These are phyloP conservation scores for Entomortierella chlamydospora DNA, from an alignment of 192 early-diverging fungal species.

Conservation along the genomic window DNA sequence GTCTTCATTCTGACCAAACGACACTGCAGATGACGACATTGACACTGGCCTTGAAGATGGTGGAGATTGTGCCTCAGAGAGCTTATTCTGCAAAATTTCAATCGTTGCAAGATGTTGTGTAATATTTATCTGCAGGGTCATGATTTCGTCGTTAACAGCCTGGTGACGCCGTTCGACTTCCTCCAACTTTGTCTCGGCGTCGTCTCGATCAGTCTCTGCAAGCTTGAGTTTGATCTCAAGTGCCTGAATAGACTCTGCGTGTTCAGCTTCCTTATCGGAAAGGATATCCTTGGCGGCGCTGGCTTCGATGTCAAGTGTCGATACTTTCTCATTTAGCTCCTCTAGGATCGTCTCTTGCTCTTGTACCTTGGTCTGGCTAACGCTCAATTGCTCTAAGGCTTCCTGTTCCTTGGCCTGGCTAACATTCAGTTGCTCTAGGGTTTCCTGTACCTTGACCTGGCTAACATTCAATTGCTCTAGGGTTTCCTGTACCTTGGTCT, in stretches of 20 bases:
- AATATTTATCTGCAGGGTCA: constrained; percentile 14
- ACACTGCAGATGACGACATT: constrained; percentile 9
- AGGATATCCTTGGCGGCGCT: constrained; percentile 10
- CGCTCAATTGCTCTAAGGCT: constrained; percentile 17
- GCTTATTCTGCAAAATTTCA: constrained; percentile 16
- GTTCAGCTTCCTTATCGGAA: constrained; percentile 6
- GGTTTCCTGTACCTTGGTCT: constrained; percentile 19
- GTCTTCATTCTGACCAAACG: constrained; percentile 14
- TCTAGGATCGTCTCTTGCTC: constrained; percentile 20
- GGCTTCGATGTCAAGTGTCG: background rate
- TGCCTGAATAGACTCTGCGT: constrained; percentile 16
- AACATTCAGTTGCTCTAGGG: constrained; percentile 18
- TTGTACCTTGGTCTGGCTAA: constrained; percentile 20
- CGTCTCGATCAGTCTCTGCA: constrained; percentile 42
- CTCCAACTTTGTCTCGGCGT: constrained; percentile 39
- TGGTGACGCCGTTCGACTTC: constrained; percentile 31
- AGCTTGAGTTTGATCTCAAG: constrained; percentile 31
- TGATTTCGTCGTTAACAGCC: constrained; percentile 35
- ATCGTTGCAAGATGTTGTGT: constrained; percentile 25
- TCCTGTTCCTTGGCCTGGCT: constrained; percentile 26
- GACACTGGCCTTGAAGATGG: constrained; percentile 27
- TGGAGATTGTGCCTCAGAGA: constrained; percentile 15
- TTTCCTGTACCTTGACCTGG: constrained; percentile 19
- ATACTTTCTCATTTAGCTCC: constrained; percentile 15
- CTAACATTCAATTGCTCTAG: constrained; percentile 24